Conservation (phyloP, 345 rosid species). For the Aquilaria sinensis region DNA sequence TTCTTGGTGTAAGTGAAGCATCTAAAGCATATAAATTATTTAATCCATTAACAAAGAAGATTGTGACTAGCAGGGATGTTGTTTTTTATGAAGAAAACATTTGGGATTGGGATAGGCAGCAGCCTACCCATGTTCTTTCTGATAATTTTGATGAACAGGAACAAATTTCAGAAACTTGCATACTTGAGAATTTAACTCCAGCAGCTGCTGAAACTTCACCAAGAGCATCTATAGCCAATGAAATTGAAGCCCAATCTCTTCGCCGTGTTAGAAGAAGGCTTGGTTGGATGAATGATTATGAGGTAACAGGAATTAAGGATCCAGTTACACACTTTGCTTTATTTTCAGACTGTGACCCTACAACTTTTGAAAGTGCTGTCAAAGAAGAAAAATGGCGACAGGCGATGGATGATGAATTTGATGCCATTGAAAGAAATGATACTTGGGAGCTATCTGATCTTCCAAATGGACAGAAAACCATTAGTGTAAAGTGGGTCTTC, state of each 20-base stretch:
- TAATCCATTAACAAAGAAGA: not conserved
- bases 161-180: not conserved
- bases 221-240: not conserved
- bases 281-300: not conserved
- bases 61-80: not conserved
- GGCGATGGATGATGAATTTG: too few species aligned
- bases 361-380: too few species aligned
- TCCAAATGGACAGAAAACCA: too few species aligned
- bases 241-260: not conserved
- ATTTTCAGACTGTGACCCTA: not conserved
- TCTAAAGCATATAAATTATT: not conserved
- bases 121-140: not conserved
- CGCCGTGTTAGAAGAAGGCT: not conserved
- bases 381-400: too few species aligned
- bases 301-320: not conserved
- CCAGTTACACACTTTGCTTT: not conserved
- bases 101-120: not conserved
- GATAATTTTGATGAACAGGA: not conserved
- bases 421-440: too few species aligned
- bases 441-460: too few species aligned
- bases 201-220: not conserved
- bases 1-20: not conserved
- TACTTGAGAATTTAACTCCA: not conserved
- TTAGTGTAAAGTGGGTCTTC: too few species aligned
- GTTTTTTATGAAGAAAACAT: not conserved